Evolutionary conservation across 768 basidiomycete species (phyloP), one percentile per base, ranked within the genome.

Genomic region (Amanita exitialis): DNA sequence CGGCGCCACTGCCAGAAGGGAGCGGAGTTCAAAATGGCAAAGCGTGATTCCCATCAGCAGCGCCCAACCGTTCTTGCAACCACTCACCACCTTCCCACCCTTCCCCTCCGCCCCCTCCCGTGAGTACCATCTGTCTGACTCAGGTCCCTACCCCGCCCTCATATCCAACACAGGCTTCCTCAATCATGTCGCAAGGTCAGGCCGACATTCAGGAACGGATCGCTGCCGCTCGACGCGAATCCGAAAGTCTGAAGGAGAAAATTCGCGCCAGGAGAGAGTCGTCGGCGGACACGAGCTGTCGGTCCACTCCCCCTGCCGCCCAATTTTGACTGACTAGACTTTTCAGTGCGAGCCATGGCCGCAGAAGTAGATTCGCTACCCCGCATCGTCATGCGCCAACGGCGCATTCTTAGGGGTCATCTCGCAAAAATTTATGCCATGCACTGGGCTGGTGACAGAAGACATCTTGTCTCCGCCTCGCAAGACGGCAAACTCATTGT

Each of bases 401-500:
- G 96, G 52, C 87, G 95, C 58, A 88, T 91, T 56, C 83, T 99
- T 59, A 86, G 93, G 63, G 95, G 95, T 23, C 95, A 99, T 70
- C 82, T 99, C 47, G 95, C 95, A 55, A 99, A 99, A 77, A 98
- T 99, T 63, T 99, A 99, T 67, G 95, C 95, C 44, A 96, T 99
- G 90, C 96, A 99, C 68, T 99, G 96, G 96, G 88, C 95, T 30
- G 83, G 88, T 47, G 95, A 99, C 74, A 82, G 92, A 62, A 79
- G 96, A 61, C 95, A 99, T 74, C 82, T 99, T 54, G 95, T 99
- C 32, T 98, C 96, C 13, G 95, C 95, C n/a, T 98, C 95, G 2
- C 95, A 99, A 66, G 95, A 99, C 64, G 95, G 95, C 48, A 99
- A 99, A 69, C 80, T 99, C 53, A 98, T 99, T 64, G 95, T 99